These are phyloP conservation scores for Stachybotrys echinatus DNA, from an alignment of 2,329 filamentous ascomycete genomes.

Conservation along the genomic window DNA sequence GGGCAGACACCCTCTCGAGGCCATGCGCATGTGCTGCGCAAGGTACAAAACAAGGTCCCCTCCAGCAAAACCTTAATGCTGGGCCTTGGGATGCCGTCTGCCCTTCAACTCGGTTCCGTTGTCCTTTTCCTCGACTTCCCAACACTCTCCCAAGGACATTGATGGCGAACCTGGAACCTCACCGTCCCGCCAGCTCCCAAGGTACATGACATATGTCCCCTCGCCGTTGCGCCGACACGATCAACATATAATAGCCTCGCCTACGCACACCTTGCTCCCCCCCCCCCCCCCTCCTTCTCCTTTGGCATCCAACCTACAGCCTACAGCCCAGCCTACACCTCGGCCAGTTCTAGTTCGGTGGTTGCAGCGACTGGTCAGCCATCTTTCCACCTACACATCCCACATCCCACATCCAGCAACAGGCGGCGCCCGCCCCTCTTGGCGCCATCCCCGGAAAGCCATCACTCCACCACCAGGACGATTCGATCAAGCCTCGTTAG, in stretches of 20 bases:
- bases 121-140: neutral
- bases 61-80: neutral
- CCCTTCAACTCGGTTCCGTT: neutral
- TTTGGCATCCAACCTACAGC: neutral
- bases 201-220: too few species aligned
- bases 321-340: neutral
- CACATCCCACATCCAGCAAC: neutral
- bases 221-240: too few species aligned
- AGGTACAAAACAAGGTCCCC: neutral
- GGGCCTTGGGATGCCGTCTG: neutral
- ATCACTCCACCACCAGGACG: neutral
- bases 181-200: too few species aligned
- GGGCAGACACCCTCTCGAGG: neutral
- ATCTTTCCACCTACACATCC: neutral
- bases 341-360: too few species aligned
- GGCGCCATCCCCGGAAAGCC: slow-evolving; percentile 2
- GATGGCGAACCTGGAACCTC: too few species aligned
- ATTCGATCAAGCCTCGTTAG: neutral
- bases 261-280: too few species aligned
- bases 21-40: neutral
- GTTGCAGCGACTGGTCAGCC: too few species aligned
- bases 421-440: neutral
- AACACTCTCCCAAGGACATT: neutral
- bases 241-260: too few species aligned
- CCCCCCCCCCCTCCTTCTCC: neutral